Base-by-base conservation (phyloP, 306 rosid species). In the Gastrolobium bilobum region DNA sequence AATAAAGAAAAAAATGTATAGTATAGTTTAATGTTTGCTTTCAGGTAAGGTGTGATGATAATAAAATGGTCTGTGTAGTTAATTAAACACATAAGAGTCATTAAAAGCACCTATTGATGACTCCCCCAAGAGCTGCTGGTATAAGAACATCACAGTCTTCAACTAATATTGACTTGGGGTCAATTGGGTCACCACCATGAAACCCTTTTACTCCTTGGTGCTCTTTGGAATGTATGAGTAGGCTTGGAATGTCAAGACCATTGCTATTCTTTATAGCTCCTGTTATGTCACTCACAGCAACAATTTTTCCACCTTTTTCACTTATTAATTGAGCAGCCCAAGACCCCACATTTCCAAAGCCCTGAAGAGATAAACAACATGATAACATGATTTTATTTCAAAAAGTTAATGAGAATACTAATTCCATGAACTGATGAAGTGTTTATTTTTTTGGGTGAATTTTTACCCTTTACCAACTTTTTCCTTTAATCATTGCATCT, bases 281-380 rank as follows among this genome's bases (percentile, higher is more conserved):
- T 29, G 84, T 89, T 40, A 94, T 89, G 76, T 94, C 98, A 84
- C 97, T 92, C 79, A 90, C 91, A 15, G 97, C 98, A 48, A 94
- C 97, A 47, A 94, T 77, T 84, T 88, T 92, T n/a, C 98, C 98
- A 70, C 97, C 97, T 26, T 77, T 88, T 87, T 92, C 94, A 76
- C 77, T 87, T 10, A 90, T 90, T 56, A 94, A 79, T 58, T 81
- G 88, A 6, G 98, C 98, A 29, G 98, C 98, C 97, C 98, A 92
- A 1, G 98, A 92, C 30, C 97, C 98, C 46, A 94, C 98, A 73
- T 94, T 92, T 34, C 98, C 98, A 54, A 94, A 94, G 64, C 98
- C 98, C 97, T 92, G 83, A 83, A 35, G 50, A 44, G 3, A 60
- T 13, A 70, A 52, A 56, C 50, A 74, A 33, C 30, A 15, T 6